These are phyloP conservation scores for Spiraea crenata DNA, from an alignment of 331 rosid species.

Conservation along the genomic window DNA sequence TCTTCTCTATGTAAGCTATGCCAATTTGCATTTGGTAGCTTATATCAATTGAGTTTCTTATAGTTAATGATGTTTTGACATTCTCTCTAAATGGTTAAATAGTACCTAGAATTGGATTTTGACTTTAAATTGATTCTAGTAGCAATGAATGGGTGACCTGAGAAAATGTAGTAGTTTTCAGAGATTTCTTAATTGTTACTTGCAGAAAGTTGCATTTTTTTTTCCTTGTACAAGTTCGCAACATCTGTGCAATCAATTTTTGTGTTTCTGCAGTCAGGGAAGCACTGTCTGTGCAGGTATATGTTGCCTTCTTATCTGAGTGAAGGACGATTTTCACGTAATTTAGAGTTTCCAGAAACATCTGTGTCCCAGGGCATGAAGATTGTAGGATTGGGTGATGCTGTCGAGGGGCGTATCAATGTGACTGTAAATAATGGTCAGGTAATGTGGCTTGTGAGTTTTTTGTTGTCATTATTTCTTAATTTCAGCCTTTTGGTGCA, in stretches of 20 bases:
- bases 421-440: conserved; percentile 68
- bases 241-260: conserved; percentile 15
- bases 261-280: conserved; percentile 69
- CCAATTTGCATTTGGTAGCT: conserved; percentile 19
- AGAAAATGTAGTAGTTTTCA: neutral
- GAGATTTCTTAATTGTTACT: neutral
- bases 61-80: conserved; percentile 7
- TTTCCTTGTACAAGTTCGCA: conserved; percentile 19
- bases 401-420: conserved; percentile 87
- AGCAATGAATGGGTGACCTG: neutral
- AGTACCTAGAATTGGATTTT: neutral
- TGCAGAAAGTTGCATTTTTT: neutral
- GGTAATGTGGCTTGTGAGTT: conserved; percentile 43
- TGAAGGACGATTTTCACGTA: conserved; percentile 47
- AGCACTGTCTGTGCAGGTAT: conserved; percentile 86
- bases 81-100: neutral
- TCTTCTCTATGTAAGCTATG: conserved; percentile 86
- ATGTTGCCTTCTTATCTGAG: conserved; percentile 64
- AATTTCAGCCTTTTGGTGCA: conserved; percentile 11
- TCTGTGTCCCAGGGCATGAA: conserved; percentile 57
- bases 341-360: conserved; percentile 60
- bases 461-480: conserved; percentile 16
- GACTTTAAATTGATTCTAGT: neutral
- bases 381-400: conserved; percentile 78
- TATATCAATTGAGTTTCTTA: conserved; percentile 5